Evolutionary conservation across 192 early-diverging fungal genomes (phyloP).

Genomic region (Mortierella hygrophila): DNA sequence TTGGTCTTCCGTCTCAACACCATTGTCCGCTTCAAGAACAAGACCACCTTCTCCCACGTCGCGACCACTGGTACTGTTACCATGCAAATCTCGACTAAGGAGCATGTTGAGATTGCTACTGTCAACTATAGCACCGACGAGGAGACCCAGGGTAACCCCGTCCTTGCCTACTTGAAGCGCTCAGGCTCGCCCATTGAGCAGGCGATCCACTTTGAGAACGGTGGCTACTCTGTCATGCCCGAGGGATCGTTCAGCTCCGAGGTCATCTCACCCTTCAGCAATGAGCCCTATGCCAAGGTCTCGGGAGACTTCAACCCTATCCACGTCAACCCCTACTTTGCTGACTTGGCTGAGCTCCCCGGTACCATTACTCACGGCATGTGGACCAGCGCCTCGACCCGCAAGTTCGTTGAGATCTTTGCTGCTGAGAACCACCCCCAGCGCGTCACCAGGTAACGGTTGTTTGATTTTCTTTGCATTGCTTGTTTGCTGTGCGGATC

Average conservation of each 20-base stretch:
- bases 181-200: slow-evolving; percentile 89
- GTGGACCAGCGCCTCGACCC: slow-evolving; percentile 95
- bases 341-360: slow-evolving; percentile 88
- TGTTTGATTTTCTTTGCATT: not conserved
- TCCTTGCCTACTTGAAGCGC: slow-evolving; percentile 90
- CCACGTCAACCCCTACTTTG: slow-evolving; percentile 96
- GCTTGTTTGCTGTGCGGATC: not conserved
- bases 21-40: slow-evolving; percentile 69
- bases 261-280: slow-evolving; percentile 87
- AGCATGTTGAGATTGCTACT: slow-evolving; percentile 84
- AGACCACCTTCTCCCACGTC: slow-evolving; percentile 76
- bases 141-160: slow-evolving; percentile 87
- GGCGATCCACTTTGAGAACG: slow-evolving; percentile 89
- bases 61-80: slow-evolving; percentile 80
- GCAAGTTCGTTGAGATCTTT: slow-evolving; percentile 96
- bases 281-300: slow-evolving; percentile 87
- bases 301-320: slow-evolving; percentile 97
- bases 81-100: slow-evolving; percentile 86
- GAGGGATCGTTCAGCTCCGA: slow-evolving; percentile 88
- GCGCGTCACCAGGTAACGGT: slow-evolving; percentile 74
- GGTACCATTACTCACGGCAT: slow-evolving; percentile 98
- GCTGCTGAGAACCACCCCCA: slow-evolving; percentile 94
- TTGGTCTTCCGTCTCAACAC: slow-evolving; percentile 87
- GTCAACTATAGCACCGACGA: slow-evolving; percentile 80
- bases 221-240: slow-evolving; percentile 94